These are phyloP conservation scores for Litchi chinensis DNA, from an alignment of 345 rosid species.

Conservation along the genomic window DNA sequence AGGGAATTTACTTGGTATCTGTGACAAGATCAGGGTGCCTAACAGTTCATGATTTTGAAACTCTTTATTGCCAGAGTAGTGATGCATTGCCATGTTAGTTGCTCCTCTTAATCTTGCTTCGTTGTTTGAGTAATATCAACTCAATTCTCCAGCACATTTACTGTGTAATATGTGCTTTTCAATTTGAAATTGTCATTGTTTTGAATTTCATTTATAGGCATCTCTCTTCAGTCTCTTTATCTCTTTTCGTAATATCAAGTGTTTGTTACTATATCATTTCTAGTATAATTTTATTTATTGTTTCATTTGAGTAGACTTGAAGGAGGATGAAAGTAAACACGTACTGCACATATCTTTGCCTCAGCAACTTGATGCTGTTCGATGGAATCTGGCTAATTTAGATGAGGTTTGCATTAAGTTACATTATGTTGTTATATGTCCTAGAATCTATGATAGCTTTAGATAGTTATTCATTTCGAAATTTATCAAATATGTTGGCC, in stretches of 20 bases:
- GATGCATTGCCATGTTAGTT: slow-evolving; percentile 40
- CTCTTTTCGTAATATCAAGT: too few species aligned
- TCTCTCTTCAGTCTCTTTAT: neutral
- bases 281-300: slow-evolving; percentile 5
- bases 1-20: slow-evolving; percentile 86
- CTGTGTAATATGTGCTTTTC: neutral
- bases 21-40: slow-evolving; percentile 84
- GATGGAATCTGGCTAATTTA: slow-evolving; percentile 86
- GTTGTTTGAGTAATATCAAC: neutral
- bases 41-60: slow-evolving; percentile 85
- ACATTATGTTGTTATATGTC: slow-evolving; percentile 14
- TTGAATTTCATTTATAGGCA: neutral
- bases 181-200: neutral
- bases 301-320: slow-evolving; percentile 33
- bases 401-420: slow-evolving; percentile 63
- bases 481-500: neutral
- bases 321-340: slow-evolving; percentile 67
- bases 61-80: slow-evolving; percentile 62
- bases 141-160: neutral
- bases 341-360: slow-evolving; percentile 62
- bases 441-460: neutral
- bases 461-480: neutral
- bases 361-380: slow-evolving; percentile 61
- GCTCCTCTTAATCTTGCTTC: neutral
- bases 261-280: too few species aligned